Percentiles rank a stretch among this genome's conserved stretches.
These are phyloP conservation scores for Glycine tomentella DNA, from an alignment of 306 rosid genomes.

Conservation along the genomic window DNA sequence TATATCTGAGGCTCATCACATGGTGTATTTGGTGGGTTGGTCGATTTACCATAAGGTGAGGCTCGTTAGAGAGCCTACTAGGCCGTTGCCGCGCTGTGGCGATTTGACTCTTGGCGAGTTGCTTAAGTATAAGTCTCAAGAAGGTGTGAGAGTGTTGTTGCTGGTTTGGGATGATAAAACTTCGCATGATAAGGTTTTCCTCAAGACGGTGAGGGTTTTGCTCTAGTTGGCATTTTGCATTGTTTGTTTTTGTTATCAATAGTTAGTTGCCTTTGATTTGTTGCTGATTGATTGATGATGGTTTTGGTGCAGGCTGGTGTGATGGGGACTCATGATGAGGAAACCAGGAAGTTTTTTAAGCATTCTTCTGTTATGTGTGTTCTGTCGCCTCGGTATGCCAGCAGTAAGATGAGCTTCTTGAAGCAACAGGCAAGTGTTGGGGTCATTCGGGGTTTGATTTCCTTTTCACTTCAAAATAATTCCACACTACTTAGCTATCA, in stretches of 20 bases:
- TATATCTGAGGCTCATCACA: slow-evolving; percentile 88
- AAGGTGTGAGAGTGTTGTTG: slow-evolving; percentile 85
- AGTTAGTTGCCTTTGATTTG: not conserved
- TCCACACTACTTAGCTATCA: not conserved
- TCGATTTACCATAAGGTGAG: slow-evolving; percentile 77
- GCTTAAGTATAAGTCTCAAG: slow-evolving; percentile 92
- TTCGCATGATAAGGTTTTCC: slow-evolving; percentile 68
- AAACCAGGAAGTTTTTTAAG: slow-evolving; percentile 81
- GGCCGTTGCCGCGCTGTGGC: slow-evolving; percentile 73
- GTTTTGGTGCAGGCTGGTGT: slow-evolving; percentile 72
- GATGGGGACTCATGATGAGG: slow-evolving; percentile 95
- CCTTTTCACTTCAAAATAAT: not conserved
- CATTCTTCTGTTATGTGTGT: slow-evolving; percentile 93
- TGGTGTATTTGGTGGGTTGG: slow-evolving; percentile 89
- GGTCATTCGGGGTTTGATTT: not conserved
- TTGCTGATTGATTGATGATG: not conserved
- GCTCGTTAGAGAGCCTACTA: slow-evolving; percentile 76
- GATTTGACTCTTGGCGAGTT: slow-evolving; percentile 82
- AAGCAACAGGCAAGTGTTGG: slow-evolving; percentile 74
- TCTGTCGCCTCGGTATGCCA: slow-evolving; percentile 81
- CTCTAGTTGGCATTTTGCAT: not conserved
- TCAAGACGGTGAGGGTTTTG: slow-evolving; percentile 64
- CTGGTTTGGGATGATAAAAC: slow-evolving; percentile 96
- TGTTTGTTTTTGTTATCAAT: not conserved
- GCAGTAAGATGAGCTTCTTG: slow-evolving; percentile 76